Conservation (phyloP, 306 rosid species). For the Cicer cuneatum region DNA sequence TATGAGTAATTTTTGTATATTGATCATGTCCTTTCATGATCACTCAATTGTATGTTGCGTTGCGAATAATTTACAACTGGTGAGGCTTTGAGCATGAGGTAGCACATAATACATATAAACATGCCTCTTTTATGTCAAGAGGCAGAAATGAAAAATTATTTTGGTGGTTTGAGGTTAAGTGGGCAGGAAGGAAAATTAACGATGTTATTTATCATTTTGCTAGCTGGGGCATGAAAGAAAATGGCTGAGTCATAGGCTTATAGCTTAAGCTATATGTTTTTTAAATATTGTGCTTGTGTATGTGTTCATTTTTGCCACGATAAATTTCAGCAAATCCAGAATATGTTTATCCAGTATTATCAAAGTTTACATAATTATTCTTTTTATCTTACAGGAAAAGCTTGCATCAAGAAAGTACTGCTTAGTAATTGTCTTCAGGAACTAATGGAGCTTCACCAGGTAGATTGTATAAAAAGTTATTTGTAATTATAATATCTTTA, state of each 20-base stretch:
- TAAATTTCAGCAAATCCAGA: background rate
- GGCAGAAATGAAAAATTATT: background rate
- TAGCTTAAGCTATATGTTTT: background rate
- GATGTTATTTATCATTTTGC: background rate
- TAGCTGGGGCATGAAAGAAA: background rate
- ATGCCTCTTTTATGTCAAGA: slow-evolving; percentile 1
- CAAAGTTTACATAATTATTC: slow-evolving; percentile 10
- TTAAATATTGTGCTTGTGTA: background rate
- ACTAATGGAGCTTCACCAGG: slow-evolving; percentile 99
- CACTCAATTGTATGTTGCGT: background rate
- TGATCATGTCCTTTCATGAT: background rate
- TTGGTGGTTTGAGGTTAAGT: background rate
- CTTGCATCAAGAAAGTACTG: slow-evolving; percentile 96
- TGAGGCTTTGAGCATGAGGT: background rate
- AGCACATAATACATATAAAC: background rate
- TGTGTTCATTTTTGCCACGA: background rate
- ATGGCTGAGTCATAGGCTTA: background rate
- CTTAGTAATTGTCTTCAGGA: slow-evolving; percentile 98
- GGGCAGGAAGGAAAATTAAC: background rate
- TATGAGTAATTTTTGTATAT: no score
- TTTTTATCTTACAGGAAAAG: slow-evolving; percentile 66
- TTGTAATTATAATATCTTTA: slow-evolving; percentile 21
- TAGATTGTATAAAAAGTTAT: slow-evolving; percentile 42
- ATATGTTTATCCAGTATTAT: slow-evolving; percentile 15
- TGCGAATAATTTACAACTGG: slow-evolving; percentile 1